Percentiles rank a stretch among this genome's conserved stretches.
phyloP scores from a whole-genome alignment of 768 basidiomycete species.

The Tulasnella calospora region DNA sequence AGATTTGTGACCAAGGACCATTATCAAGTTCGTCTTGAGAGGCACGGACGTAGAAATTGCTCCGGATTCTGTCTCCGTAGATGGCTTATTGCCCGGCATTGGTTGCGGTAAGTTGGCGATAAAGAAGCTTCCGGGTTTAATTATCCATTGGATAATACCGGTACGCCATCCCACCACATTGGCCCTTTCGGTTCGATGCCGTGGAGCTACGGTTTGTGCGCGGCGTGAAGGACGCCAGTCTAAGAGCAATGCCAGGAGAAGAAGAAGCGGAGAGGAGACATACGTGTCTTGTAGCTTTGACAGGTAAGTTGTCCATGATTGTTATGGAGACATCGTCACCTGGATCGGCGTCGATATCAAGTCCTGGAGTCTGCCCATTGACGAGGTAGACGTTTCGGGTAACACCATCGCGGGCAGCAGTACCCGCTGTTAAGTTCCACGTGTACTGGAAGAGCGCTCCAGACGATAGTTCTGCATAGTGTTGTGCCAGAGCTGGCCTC shows the following conservation, averaged over 20 bases:
- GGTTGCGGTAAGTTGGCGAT: slow-evolving; percentile 7
- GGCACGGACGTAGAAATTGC: slow-evolving; percentile 1
- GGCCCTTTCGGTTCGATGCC: slow-evolving; percentile 21
- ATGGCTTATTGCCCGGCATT: neutral
- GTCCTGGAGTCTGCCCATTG: slow-evolving; percentile 20
- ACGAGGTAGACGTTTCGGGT: slow-evolving; percentile 8
- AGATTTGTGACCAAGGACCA: slow-evolving; percentile 12
- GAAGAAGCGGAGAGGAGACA: neutral
- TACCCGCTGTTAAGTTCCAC: neutral
- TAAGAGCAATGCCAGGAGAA: no score
- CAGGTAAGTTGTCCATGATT: neutral
- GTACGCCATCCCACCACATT: slow-evolving; percentile 16
- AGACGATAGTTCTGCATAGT: neutral
- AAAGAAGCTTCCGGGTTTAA: slow-evolving; percentile 9
- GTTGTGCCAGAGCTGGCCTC: neutral
- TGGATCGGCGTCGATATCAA: neutral
- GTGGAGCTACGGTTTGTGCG: neutral
- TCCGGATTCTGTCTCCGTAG: slow-evolving; percentile 13
- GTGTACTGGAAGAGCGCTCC: neutral
- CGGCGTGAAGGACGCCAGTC: neutral
- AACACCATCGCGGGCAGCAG: slow-evolving; percentile 12
- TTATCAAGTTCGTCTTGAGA: neutral
- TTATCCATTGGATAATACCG: slow-evolving; percentile 13
- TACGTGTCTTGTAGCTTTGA: slow-evolving; percentile 13
- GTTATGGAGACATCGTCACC: slow-evolving; percentile 10